Evolutionary conservation across 176 grass and related monocot species (phyloP).

Genomic region (Typha latifolia): DNA sequence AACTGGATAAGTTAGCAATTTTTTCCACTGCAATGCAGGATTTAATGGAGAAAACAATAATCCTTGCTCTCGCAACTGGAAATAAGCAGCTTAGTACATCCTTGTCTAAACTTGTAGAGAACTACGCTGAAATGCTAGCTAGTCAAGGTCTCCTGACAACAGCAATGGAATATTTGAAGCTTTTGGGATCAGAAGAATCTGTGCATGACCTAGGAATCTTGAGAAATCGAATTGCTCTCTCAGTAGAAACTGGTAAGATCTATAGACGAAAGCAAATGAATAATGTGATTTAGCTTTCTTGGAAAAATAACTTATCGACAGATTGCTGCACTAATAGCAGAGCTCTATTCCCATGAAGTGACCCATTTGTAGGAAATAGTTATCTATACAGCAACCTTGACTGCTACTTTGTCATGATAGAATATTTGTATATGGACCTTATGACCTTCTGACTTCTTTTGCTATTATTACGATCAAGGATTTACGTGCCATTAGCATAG

Average conservation of each 20-base stretch:
- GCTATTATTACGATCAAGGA: too few relatives aligned
- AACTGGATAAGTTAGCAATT: background rate
- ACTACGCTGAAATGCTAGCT: conserved; percentile 86
- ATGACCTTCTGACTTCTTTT: too few relatives aligned
- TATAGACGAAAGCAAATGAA: background rate
- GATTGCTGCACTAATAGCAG: too few relatives aligned
- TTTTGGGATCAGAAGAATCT: conserved; percentile 79
- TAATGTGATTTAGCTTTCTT: conserved; percentile 1
- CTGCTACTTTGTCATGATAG: too few relatives aligned
- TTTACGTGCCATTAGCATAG: too few relatives aligned
- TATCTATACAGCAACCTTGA: too few relatives aligned
- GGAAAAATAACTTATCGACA: background rate
- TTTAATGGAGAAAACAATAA: conserved; percentile 99
- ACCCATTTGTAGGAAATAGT: too few relatives aligned
- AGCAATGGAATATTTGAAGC: conserved; percentile 93
- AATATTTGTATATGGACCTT: too few relatives aligned
- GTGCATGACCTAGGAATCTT: conserved; percentile 79
- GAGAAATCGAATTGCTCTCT: conserved; percentile 75
- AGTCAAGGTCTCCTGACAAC: conserved; percentile 95
- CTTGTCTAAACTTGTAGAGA: conserved; percentile 93
- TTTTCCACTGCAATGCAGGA: conserved; percentile 40
- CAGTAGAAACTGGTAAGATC: conserved; percentile 35
- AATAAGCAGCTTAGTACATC: conserved; percentile 77
- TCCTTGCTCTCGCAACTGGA: conserved; percentile 76
- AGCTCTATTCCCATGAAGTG: too few relatives aligned